These are phyloP conservation scores for Colletotrichum lini DNA, from an alignment of 2,329 filamentous ascomycete species.

Conservation along the genomic window DNA sequence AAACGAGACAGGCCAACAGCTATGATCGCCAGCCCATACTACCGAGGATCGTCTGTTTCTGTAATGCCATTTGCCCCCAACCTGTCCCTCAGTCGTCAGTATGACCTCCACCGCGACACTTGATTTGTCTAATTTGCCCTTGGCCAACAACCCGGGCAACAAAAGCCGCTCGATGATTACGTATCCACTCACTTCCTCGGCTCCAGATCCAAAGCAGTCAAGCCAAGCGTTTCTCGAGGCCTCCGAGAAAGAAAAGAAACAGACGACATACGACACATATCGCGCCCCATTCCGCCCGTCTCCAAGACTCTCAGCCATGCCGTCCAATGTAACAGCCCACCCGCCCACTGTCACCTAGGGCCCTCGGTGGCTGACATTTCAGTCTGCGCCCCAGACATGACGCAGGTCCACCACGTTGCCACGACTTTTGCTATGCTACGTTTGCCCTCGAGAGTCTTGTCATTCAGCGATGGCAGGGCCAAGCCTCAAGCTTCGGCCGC, in stretches of 20 bases:
- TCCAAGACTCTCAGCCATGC: slow-evolving; percentile 27
- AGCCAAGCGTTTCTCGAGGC: slow-evolving; percentile 41
- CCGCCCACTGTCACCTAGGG: neutral
- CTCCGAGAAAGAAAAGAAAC: slow-evolving; percentile 24
- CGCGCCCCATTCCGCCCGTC: slow-evolving; percentile 6
- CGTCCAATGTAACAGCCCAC: slow-evolving; percentile 14
- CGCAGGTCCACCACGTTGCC: slow-evolving; percentile 27
- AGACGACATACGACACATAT: neutral
- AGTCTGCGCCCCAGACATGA: slow-evolving; percentile 13
- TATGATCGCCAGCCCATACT: slow-evolving; percentile 8
- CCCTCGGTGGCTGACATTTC: slow-evolving; percentile 25
- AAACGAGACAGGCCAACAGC: slow-evolving; percentile 17
- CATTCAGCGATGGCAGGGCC: slow-evolving; percentile 16
- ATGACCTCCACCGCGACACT: slow-evolving; percentile 7
- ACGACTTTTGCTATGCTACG: neutral
- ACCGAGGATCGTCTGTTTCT: slow-evolving; percentile 30
- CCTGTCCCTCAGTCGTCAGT: slow-evolving; percentile 4
- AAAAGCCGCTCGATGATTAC: neutral
- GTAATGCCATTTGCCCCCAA: slow-evolving; percentile 19
- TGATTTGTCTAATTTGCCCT: neutral
- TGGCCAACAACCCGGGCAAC: neutral
- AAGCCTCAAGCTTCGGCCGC: slow-evolving; percentile 33
- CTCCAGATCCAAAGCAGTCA: slow-evolving; percentile 10
- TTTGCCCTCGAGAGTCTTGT: neutral
- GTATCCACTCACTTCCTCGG: slow-evolving; percentile 5